phyloP scores from a whole-genome alignment of 1,284 basidiomycete genomes.

The Papiliotrema flavescens region DNA sequence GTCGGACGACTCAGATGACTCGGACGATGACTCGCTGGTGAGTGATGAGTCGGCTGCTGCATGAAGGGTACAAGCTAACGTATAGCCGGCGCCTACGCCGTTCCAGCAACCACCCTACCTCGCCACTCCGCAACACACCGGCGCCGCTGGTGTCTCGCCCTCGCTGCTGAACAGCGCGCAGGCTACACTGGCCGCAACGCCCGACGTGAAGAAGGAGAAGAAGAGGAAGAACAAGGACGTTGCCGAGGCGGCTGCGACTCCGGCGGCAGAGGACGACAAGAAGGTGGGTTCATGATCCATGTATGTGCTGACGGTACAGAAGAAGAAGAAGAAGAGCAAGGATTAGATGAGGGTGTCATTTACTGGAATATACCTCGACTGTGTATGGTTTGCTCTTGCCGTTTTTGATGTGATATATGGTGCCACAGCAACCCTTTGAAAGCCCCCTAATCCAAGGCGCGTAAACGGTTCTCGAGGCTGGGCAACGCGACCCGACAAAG shows the following conservation, averaged over 20 bases:
- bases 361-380: neutral
- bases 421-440: too few species aligned
- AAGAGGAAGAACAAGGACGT: slow-evolving; percentile 10
- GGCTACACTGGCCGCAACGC: slow-evolving; percentile 1
- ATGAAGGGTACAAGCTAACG: neutral
- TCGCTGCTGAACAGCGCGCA: slow-evolving; percentile 7
- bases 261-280: slow-evolving; percentile 1
- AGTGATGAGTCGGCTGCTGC: neutral
- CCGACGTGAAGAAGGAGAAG: slow-evolving; percentile 7
- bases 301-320: neutral
- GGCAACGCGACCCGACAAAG: too few species aligned
- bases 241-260: neutral
- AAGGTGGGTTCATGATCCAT: slow-evolving; percentile 1
- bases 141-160: neutral
- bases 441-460: too few species aligned
- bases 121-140: neutral
- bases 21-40: neutral
- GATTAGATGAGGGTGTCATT: neutral
- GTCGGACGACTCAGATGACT: neutral
- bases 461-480: too few species aligned
- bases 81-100: slow-evolving; percentile 4
- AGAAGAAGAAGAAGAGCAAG: slow-evolving; percentile 3
- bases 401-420: too few species aligned
- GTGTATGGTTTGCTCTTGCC: neutral
- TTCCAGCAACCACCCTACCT: neutral